Evolutionary conservation across 495 filamentous ascomycete genomes (phyloP).

Genomic region (Xylaria palmicola): DNA sequence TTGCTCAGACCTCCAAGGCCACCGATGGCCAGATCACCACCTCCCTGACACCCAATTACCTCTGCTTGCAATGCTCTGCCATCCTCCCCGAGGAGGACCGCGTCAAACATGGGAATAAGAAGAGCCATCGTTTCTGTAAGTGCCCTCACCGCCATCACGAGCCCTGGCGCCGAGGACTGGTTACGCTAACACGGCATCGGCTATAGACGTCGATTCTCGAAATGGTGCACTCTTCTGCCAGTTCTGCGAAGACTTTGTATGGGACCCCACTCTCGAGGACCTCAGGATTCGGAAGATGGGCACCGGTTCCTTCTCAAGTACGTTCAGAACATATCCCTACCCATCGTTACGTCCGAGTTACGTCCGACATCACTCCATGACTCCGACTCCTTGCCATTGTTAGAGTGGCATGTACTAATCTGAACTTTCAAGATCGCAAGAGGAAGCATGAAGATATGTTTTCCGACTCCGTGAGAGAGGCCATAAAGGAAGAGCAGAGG

Average conservation of each 20-base stretch:
- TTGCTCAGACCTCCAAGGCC: conserved; percentile 51
- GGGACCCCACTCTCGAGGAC: conserved; percentile 79
- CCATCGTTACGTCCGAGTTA: neutral
- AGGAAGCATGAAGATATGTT: conserved; percentile 62
- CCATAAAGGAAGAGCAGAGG: conserved; percentile 56
- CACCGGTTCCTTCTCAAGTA: conserved; percentile 51
- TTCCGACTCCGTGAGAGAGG: conserved; percentile 52
- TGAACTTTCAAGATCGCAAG: conserved; percentile 41
- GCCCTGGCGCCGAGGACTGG: neutral
- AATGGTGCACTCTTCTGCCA: conserved; percentile 78
- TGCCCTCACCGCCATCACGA: conserved; percentile 21
- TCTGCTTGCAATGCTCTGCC: conserved; percentile 68
- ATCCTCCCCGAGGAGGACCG: conserved; percentile 57
- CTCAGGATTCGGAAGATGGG: conserved; percentile 60
- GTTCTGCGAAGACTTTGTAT: conserved; percentile 80
- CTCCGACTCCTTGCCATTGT: neutral
- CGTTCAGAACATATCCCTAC: neutral
- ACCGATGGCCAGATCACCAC: conserved; percentile 44
- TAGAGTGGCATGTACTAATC: neutral
- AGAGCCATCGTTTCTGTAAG: conserved; percentile 66
- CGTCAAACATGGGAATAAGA: conserved; percentile 55
- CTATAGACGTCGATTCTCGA: conserved; percentile 76
- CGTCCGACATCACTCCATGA: neutral
- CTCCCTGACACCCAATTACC: conserved; percentile 59
- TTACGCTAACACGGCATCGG: conserved; percentile 8